Percentiles rank a stretch among this genome's conserved stretches.
Conservation (phyloP, 148 eudicot genomes). For the Cornus kousa region DNA sequence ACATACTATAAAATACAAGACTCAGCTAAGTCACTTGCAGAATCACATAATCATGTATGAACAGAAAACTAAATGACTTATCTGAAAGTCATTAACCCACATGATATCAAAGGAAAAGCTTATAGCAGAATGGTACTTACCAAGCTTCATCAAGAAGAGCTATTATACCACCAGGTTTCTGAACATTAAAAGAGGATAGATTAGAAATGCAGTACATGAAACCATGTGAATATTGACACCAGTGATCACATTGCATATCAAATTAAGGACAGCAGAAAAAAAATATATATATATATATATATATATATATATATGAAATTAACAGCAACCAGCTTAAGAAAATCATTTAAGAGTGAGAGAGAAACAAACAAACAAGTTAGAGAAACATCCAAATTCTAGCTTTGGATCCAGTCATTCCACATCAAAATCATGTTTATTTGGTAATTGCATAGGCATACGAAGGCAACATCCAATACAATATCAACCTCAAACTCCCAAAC, state of each 20-base stretch:
- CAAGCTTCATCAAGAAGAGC: slow-evolving; percentile 99
- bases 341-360: no score
- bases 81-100: background rate
- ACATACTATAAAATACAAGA: slow-evolving; percentile 58
- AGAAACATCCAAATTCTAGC: background rate
- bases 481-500: background rate
- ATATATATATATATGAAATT: no score
- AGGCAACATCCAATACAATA: background rate
- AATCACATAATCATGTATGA: slow-evolving; percentile 5
- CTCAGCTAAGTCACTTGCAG: slow-evolving; percentile 11
- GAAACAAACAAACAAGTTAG: no score
- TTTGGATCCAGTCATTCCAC: background rate
- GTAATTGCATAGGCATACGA: background rate
- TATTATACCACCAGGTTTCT: slow-evolving; percentile 99
- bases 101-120: slow-evolving; percentile 2
- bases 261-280: background rate
- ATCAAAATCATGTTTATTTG: background rate
- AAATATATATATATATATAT: no score
- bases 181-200: slow-evolving; percentile 23
- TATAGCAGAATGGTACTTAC: slow-evolving; percentile 45
- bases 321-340: background rate
- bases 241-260: background rate
- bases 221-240: background rate
- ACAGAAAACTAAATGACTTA: background rate
- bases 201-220: background rate